A percentile compares a stretch with the other conserved stretches of the same genome.
phyloP scores from a whole-genome alignment of 2,329 filamentous ascomycete genomes.

The Xylaria multiplex region DNA sequence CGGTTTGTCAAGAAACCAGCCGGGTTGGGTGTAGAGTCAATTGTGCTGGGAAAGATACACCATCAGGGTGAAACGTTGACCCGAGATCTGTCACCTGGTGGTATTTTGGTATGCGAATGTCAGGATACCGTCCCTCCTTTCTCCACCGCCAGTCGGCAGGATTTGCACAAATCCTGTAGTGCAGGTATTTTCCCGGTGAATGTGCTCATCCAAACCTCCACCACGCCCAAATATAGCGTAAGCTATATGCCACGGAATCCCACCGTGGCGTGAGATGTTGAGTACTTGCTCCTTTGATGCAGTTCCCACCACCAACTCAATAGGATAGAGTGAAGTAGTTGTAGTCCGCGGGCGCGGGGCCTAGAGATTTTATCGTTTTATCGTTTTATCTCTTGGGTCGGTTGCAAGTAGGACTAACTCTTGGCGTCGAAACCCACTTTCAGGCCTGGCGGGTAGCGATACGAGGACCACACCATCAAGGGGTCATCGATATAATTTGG shows the following conservation, averaged over 20 bases:
- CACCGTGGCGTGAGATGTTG: neutral
- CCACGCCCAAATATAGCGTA: neutral
- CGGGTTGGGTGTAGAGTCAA: neutral
- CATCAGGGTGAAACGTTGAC: no score
- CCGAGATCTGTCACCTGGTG: no score
- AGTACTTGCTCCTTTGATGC: neutral
- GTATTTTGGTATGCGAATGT: no score
- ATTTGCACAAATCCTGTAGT: neutral
- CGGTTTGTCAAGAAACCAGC: neutral
- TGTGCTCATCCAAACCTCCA: neutral
- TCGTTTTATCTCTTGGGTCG: neutral
- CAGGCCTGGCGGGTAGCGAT: neutral
- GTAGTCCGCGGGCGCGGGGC: neutral
- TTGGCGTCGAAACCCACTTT: neutral
- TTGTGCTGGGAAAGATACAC: no score
- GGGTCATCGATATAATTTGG: slow-evolving; percentile 12
- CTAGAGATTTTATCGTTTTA: neutral
- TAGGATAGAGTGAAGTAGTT: neutral
- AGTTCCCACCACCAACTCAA: neutral
- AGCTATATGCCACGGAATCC: neutral
- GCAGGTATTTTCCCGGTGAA: neutral
- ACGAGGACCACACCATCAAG: neutral
- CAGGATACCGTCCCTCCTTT: no score
- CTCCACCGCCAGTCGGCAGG: neutral
- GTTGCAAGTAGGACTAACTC: neutral